Conservation (phyloP, 768 basidiomycete species). For the Tylopilus rubrobrunneus region DNA sequence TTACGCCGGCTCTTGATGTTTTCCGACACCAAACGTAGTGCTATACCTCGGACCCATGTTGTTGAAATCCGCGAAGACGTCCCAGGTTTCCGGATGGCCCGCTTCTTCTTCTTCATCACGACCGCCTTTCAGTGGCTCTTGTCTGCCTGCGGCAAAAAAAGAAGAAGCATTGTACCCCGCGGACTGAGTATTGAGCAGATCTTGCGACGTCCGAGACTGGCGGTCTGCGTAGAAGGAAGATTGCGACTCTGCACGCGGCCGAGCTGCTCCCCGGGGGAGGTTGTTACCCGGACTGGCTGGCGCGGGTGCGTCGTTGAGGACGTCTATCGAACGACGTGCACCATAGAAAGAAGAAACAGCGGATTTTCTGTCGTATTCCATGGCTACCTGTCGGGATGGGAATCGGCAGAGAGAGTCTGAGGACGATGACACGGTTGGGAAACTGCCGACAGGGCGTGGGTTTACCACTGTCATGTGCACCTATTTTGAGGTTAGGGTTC, state of each 20-base stretch:
- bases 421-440: too few species aligned
- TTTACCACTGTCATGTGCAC: too few species aligned
- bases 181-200: constrained; percentile 44
- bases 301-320: too few species aligned
- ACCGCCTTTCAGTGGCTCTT: constrained; percentile 77
- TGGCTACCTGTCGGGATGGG: too few species aligned
- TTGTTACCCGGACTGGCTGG: constrained; percentile 3
- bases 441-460: too few species aligned
- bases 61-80: constrained; percentile 88
- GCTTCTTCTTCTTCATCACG: constrained; percentile 62
- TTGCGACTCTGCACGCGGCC: constrained; percentile 60
- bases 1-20: constrained; percentile 45
- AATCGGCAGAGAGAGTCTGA: too few species aligned
- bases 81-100: constrained; percentile 52
- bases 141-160: constrained; percentile 63
- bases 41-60: constrained; percentile 79
- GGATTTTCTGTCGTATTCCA: too few species aligned
- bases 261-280: constrained; percentile 31
- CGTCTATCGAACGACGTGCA: too few species aligned
- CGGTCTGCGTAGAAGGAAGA: constrained; percentile 60
- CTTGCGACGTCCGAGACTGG: constrained; percentile 40
- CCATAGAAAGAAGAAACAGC: too few species aligned
- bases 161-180: constrained; percentile 75
- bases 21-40: constrained; percentile 46
- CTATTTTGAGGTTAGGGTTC: too few species aligned